A percentile compares a stretch with the other conserved stretches of the same genome.
phyloP scores from a whole-genome alignment of 768 basidiomycete genomes.

The Lentinula edodes region DNA sequence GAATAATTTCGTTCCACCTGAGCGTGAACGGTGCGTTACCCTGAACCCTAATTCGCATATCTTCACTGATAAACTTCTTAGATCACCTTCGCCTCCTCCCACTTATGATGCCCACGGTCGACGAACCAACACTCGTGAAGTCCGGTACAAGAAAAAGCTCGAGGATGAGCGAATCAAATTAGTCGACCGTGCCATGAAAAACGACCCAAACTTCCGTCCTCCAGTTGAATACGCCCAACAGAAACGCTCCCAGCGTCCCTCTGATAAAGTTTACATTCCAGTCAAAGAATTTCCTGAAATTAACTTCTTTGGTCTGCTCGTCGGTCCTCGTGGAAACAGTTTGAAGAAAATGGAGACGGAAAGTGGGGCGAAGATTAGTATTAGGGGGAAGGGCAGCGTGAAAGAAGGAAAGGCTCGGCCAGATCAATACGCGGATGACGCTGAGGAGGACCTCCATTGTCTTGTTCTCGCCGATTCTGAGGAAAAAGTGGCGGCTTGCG shows the following conservation, averaged over 20 bases:
- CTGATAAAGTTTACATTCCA: conserved; percentile 98
- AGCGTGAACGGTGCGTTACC: conserved; percentile 74
- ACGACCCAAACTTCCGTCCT: conserved; percentile 96
- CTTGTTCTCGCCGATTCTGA: conserved; percentile 90
- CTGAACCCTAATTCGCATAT: conserved; percentile 12
- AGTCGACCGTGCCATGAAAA: conserved; percentile 94
- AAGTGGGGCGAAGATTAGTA: conserved; percentile 97
- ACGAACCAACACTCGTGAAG: conserved; percentile 96
- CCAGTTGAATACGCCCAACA: conserved; percentile 95
- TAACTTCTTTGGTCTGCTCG: conserved; percentile 97
- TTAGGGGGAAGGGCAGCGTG: conserved; percentile 96
- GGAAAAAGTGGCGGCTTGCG: conserved; percentile 87
- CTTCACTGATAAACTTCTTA: conserved; percentile 23
- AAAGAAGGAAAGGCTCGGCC: conserved; percentile 98
- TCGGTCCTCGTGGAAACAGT: conserved; percentile 97
- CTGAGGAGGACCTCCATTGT: conserved; percentile 98
- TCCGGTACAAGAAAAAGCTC: conserved; percentile 94
- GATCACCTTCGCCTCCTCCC: conserved; percentile 94
- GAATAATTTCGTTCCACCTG: conserved; percentile 94
- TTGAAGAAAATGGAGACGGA: conserved; percentile 99
- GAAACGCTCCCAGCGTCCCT: conserved; percentile 88
- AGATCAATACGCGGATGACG: conserved; percentile 92
- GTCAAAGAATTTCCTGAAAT: conserved; percentile 99
- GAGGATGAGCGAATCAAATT: conserved; percentile 90
- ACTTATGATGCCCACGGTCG: conserved; percentile 98